These are phyloP conservation scores for Pseudohyphozyma bogoriensis DNA, from an alignment of 768 basidiomycete species.

Conservation along the genomic window DNA sequence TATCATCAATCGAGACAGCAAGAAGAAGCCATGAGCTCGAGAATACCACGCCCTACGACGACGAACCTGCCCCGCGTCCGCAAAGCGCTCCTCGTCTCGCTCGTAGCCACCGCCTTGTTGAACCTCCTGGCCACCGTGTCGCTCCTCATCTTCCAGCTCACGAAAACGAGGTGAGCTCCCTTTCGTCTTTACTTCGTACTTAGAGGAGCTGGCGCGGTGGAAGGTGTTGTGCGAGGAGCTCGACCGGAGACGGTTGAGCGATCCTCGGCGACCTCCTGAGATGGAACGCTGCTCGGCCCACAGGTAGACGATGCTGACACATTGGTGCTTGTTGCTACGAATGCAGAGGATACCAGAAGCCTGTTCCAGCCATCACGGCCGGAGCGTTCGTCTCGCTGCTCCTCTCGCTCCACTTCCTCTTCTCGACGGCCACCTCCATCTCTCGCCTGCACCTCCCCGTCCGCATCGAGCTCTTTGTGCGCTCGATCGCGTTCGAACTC, in stretches of 20 bases:
- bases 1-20: no score
- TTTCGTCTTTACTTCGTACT: background rate
- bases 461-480: background rate
- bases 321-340: no score
- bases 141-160: background rate
- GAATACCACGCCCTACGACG: no score
- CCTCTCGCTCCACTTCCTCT: background rate
- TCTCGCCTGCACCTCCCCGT: background rate
- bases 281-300: no score
- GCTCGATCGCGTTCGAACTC: background rate
- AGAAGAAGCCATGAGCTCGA: no score
- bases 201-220: background rate
- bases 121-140: no score
- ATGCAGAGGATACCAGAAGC: background rate
- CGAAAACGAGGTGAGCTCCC: background rate
- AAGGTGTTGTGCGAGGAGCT: background rate
- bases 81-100: background rate
- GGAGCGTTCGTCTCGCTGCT: background rate
- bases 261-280: background rate
- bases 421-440: no score
- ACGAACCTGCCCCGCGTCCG: background rate
- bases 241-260: background rate
- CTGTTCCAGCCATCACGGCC: background rate
- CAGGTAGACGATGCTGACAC: no score
- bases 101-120: no score